Base-by-base conservation (phyloP, 768 basidiomycete genomes). In the Termitomyces sp. region DNA sequence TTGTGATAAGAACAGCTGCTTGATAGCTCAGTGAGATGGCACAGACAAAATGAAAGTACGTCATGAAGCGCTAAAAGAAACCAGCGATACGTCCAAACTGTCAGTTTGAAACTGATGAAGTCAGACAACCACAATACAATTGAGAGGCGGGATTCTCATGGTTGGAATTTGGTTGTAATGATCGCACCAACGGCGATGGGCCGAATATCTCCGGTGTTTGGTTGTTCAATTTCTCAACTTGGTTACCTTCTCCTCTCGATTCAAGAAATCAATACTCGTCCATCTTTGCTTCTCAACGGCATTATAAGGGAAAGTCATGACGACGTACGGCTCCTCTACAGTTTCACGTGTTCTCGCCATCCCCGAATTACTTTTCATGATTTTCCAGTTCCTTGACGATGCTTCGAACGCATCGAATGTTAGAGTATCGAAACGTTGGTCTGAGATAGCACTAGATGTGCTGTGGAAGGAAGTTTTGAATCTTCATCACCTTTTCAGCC, bases 371-470 rank as follows among this genome's bases (percentile, higher is more conserved):
- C 72, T 87, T 29, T 79, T 84, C 56, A 78, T 84, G 69, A 73
- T 89, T 9, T 83, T 88, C 69, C 71, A 70, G 37, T 80, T 76
- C 61, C 65, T 86, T 29, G 81, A 82, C 62, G 66, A 66, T 8
- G 37, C 60, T 1, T 69, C 77, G 4, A 81, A 84, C 64, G 74
- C 74, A 1, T 61, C 60, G 1, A 85, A 81, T 55, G 85, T 83
- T 2, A 71, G 73, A 36, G 84, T 87, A 15, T 88, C 83, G 75
- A 86, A 79, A 64, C 66, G 61, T 51, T 89, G 87, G 87, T 83
- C 82, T 1, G 78, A 83, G 11, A 70, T 83, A 31, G 83, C 85
- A 1, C 70, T 88, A 59, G 82, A 86, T 66, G 66, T 73, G n/a
- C 68, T 88, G 0, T 89, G 87, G 87, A 76, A 72, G 56, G 78